Evolutionary conservation across 805 yeast genomes (phyloP), one percentile per base, ranked within the genome.

Genomic region (baker's yeast (Saccharomyces cerevisiae)): DNA sequence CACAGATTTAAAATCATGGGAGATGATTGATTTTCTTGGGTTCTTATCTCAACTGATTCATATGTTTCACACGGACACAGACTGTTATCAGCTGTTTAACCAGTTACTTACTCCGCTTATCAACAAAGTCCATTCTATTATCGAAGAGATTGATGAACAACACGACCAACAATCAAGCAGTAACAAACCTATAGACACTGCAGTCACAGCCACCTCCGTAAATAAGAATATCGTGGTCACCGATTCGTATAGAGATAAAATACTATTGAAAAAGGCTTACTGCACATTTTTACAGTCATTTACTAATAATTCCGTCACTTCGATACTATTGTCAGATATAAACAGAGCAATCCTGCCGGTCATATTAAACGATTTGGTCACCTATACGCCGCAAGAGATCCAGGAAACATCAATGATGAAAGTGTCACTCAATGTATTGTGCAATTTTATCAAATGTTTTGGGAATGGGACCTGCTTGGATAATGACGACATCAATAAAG

Each of bases 11-110:
- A 80, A 79, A 55, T 70, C 79, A 11, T 72, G 76, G 52, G 97
- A 91, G 67, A 73, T 92, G 66, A 78, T 79, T 41, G 96, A 90
- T 64, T 89, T 94, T 65, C 72, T 90, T 53, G 80, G 92, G 43
- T 92, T 94, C 68, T 72, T 94, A 57, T 91, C 96, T 4, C 98
- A 94, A 71, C 80, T 94, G 57, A 80, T 87, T 51, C 97, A 92
- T 68, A 80, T 77, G 59, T 89, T 85, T 71, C 80, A 82, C 63
- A 76, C 76, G 48, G 84, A 87, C 60, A 82, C 80, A 47, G 78
- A 76, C 47, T 81, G 90, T 52, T 89, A 87, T 69, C 82, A 83
- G 61, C 74, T 92, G 70, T 75, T 92, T 58, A 82, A 86, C 62
- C 83, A 84, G 53, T 73, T 94, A 56, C 68, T 89, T 55, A 74